Conservation (phyloP, 1,139 yeast species). For the Suhomyces anneliseae region DNA sequence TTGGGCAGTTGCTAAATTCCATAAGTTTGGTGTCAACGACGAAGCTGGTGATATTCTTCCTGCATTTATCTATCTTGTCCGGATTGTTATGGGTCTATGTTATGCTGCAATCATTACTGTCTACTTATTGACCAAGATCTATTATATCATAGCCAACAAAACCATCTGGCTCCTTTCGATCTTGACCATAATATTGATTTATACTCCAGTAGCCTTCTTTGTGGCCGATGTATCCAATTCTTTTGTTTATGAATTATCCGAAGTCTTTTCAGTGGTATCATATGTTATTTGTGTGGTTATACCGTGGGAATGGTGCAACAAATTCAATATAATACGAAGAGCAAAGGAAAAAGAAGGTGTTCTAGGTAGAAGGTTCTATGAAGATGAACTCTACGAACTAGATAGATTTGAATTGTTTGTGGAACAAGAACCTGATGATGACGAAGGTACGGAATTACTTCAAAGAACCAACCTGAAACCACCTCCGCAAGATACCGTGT, state of each 20-base stretch:
- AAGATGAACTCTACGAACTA: slow-evolving; percentile 57
- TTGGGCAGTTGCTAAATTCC: slow-evolving; percentile 68
- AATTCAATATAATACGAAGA: slow-evolving; percentile 59
- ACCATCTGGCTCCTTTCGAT: slow-evolving; percentile 56
- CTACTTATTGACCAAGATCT: slow-evolving; percentile 56
- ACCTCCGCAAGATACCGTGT: not conserved
- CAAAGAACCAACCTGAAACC: not conserved
- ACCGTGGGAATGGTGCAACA: slow-evolving; percentile 89
- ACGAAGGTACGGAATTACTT: slow-evolving; percentile 2
- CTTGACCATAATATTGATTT: slow-evolving; percentile 58
- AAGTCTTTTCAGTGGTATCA: slow-evolving; percentile 67
- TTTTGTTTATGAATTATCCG: slow-evolving; percentile 72
- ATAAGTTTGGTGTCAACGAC: slow-evolving; percentile 31
- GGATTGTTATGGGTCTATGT: slow-evolving; percentile 72
- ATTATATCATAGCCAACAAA: slow-evolving; percentile 51
- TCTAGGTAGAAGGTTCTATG: slow-evolving; percentile 75
- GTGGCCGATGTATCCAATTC: slow-evolving; percentile 74
- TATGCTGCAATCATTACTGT: slow-evolving; percentile 68
- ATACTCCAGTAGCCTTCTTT: slow-evolving; percentile 71
- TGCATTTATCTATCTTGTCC: slow-evolving; percentile 73
- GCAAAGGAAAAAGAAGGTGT: slow-evolving; percentile 76
- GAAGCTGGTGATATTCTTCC: slow-evolving; percentile 65
- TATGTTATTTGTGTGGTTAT: slow-evolving; percentile 74
- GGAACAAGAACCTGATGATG: slow-evolving; percentile 19
- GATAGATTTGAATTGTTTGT: slow-evolving; percentile 46